phyloP scores from a whole-genome alignment of 495 filamentous ascomycete species.

The Penicillium crystallinum region DNA sequence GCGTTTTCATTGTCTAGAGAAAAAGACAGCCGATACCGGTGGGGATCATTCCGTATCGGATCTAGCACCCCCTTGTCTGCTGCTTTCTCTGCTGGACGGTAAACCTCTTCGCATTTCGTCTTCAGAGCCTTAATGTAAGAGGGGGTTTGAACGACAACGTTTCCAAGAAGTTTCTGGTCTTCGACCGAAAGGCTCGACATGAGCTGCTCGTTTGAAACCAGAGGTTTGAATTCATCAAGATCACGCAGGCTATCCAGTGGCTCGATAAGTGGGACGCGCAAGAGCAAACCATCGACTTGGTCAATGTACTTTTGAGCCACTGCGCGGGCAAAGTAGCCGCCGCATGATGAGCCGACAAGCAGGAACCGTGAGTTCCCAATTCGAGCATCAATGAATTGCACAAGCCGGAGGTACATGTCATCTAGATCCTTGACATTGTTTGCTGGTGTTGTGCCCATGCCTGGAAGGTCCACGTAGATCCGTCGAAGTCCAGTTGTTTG shows the following conservation, averaged over 20 bases:
- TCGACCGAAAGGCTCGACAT: conserved; percentile 20
- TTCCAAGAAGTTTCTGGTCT: conserved; percentile 23
- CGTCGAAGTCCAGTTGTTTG: conserved; percentile 21
- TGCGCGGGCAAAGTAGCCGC: conserved; percentile 27
- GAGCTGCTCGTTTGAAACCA: conserved; percentile 22
- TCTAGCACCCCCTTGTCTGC: conserved; percentile 21
- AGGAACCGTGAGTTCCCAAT: conserved; percentile 22
- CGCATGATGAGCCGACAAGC: conserved; percentile 26
- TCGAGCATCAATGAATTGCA: conserved; percentile 27
- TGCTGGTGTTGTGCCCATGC: conserved; percentile 28
- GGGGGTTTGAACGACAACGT: conserved; percentile 26
- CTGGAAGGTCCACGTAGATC: conserved; percentile 31
- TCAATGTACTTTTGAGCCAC: conserved; percentile 24
- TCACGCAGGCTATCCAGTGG: conserved; percentile 23
- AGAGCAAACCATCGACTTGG: conserved; percentile 25
- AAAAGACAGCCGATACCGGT: conserved; percentile 24
- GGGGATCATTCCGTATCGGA: conserved; percentile 25
- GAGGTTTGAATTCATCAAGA: conserved; percentile 22
- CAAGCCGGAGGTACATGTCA: conserved; percentile 24
- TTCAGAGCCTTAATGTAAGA: conserved; percentile 23
- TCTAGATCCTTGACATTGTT: conserved; percentile 25
- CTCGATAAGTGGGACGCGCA: conserved; percentile 30
- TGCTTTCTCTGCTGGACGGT: conserved; percentile 18
- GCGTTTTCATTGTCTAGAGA: conserved; percentile 13
- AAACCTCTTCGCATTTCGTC: conserved; percentile 18